Conservation (phyloP, 2,329 filamentous ascomycete species). For the Penicillium sp. region DNA sequence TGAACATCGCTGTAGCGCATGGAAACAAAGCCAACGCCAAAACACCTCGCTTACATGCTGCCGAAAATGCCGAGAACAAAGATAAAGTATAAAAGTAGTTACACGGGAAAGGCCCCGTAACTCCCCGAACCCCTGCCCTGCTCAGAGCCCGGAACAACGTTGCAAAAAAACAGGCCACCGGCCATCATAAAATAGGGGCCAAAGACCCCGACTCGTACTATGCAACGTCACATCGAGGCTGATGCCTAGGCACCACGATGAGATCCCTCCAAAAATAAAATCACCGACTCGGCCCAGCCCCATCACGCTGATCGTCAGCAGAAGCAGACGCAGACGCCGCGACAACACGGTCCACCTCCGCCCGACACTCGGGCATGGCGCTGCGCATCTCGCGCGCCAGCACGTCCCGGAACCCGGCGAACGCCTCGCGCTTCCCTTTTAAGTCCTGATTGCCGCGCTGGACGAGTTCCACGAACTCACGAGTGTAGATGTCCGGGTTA, state of each 20-base stretch:
- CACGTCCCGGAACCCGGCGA: constrained; percentile 57
- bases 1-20: neutral
- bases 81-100: neutral
- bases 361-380: constrained; percentile 56
- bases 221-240: neutral
- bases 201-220: neutral
- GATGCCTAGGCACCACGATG: neutral
- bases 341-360: constrained; percentile 54
- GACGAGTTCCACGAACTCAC: constrained; percentile 63
- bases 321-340: constrained; percentile 13
- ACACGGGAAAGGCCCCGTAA: neutral
- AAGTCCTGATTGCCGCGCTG: constrained; percentile 62
- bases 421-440: constrained; percentile 60
- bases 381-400: constrained; percentile 58
- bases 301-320: neutral
- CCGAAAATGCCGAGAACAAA: neutral
- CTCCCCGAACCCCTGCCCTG: neutral
- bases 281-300: neutral
- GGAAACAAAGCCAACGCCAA: neutral
- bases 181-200: neutral
- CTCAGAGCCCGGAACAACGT: neutral
- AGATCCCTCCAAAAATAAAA: neutral
- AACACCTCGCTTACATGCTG: neutral
- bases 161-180: neutral
- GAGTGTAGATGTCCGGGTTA: constrained; percentile 66